Evolutionary conservation across 768 basidiomycete species (phyloP).

Genomic region (Psilocybe azurescens): DNA sequence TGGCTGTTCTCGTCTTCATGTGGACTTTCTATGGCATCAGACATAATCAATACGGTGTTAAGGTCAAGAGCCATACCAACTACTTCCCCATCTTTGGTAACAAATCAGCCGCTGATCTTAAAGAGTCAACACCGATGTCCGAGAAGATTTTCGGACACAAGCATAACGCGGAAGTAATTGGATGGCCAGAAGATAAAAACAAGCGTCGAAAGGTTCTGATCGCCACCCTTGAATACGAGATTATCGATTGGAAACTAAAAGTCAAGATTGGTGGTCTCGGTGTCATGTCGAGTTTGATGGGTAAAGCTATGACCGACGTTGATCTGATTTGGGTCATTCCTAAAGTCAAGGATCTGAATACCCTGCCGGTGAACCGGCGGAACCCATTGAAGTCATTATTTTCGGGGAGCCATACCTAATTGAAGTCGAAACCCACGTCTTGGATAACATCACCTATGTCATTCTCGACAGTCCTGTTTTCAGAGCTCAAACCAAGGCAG

Average conservation of each 20-base stretch:
- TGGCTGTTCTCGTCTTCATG: constrained; percentile 89
- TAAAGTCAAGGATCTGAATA: constrained; percentile 94
- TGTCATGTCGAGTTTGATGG: constrained; percentile 98
- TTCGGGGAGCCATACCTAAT: constrained; percentile 96
- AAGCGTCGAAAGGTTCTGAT: constrained; percentile 93
- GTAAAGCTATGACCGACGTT: constrained; percentile 97
- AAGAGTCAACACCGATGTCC: constrained; percentile 62
- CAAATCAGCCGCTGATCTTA: constrained; percentile 75
- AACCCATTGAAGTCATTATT: constrained; percentile 95
- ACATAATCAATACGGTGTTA: constrained; percentile 90
- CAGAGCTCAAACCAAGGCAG: constrained; percentile 94
- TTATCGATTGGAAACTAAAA: constrained; percentile 97
- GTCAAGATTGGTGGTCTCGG: constrained; percentile 98
- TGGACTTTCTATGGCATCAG: constrained; percentile 97
- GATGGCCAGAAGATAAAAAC: constrained; percentile 95
- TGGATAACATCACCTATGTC: constrained; percentile 96
- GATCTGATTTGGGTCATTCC: constrained; percentile 94
- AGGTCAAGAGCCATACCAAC: constrained; percentile 69
- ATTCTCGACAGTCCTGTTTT: constrained; percentile 95
- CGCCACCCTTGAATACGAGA: constrained; percentile 93
- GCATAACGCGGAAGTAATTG: constrained; percentile 74
- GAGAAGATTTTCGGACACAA: constrained; percentile 81
- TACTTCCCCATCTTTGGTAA: constrained; percentile 91
- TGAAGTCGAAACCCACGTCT: constrained; percentile 90
- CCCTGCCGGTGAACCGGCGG: constrained; percentile 87